Evolutionary conservation across 108 stramenopile genomes (phyloP), one percentile per base, ranked within the genome.

Genomic region (Schizochytrium sp.): DNA sequence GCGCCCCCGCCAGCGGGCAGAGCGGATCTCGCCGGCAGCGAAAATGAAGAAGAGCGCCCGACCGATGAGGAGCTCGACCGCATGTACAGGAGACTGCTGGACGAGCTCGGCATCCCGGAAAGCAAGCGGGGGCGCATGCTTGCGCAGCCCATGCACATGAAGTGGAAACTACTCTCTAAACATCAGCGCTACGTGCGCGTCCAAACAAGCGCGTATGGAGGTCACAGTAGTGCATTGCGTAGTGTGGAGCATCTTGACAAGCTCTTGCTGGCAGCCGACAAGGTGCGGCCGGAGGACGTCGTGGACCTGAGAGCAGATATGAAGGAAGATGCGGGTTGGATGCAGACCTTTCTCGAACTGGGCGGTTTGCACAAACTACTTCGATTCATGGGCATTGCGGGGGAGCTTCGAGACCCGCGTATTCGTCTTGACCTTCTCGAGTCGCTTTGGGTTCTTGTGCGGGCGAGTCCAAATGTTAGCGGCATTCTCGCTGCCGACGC

Each of bases 131-230:
- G 76, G 6, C 45, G 76, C 76, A 83, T 83, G 76, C 45, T 83
- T 47, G 45, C 76, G n/a, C 76, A 83, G 76, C 76, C 76, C 45
- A 83, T 83, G 76, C 76, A 83, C 51, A 83, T 83, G 76, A 83
- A 83, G 4, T 83, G 76, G 76, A 83, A 83, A 34, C 51, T 83
- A 23, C 76, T 83, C 51, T 83, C 76, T 45, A 83, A 83, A 83
- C 76, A 83, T 23, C 76, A 83, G 76, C 76, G 76, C 48, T 83
- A 83, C 23, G 76, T 83, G 8, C 76, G 76, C n/a, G 76, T 83
- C 10, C 76, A 83, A 45, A 53, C 76, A 23, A 53, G 48, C 25
- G 45, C 76, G 12, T 83, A 83, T 34, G 76, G 76, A 12, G 51
- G 76, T 6, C 51, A 83, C 76, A 25, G 48, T 16, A 83, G 25